Conservation (phyloP, 2,329 filamentous ascomycete genomes). For the Nemania diffusa region DNA sequence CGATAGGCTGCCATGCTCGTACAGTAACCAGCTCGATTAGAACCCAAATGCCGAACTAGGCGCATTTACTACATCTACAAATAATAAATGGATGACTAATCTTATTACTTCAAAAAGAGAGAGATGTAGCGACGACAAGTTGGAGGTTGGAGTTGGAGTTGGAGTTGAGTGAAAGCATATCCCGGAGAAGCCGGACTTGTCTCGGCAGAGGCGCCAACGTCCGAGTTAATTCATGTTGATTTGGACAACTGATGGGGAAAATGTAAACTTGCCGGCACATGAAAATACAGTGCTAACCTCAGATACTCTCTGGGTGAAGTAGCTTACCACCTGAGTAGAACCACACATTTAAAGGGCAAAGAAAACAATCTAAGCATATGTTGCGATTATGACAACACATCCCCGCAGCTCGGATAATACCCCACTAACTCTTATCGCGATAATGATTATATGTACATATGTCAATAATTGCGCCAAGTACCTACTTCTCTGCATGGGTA, state of each 20-base stretch:
- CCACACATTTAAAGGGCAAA: too few species aligned
- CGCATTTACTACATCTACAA: background rate
- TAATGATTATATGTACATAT: too few species aligned
- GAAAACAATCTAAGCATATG: background rate
- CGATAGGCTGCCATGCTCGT: background rate
- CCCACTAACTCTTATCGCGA: background rate
- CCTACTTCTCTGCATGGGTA: too few species aligned
- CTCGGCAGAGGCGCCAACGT: background rate
- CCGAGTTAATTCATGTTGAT: background rate
- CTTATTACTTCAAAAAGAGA: background rate
- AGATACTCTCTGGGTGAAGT: too few species aligned
- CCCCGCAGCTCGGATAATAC: background rate
- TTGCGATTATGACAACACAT: slow-evolving; percentile 14
- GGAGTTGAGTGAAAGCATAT: background rate
- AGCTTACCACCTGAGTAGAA: background rate
- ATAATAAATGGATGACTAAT: too few species aligned
- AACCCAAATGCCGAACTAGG: slow-evolving; percentile 8
- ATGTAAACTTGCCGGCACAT: background rate
- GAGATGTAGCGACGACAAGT: too few species aligned
- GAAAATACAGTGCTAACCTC: background rate
- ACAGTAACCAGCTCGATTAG: background rate
- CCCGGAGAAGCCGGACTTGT: background rate
- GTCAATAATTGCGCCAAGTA: too few species aligned
- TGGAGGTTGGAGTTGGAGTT: slow-evolving; percentile 2
- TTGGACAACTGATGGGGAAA: background rate